Base-by-base conservation (phyloP, 768 basidiomycete species). In the Gymnopilus dilepis region DNA sequence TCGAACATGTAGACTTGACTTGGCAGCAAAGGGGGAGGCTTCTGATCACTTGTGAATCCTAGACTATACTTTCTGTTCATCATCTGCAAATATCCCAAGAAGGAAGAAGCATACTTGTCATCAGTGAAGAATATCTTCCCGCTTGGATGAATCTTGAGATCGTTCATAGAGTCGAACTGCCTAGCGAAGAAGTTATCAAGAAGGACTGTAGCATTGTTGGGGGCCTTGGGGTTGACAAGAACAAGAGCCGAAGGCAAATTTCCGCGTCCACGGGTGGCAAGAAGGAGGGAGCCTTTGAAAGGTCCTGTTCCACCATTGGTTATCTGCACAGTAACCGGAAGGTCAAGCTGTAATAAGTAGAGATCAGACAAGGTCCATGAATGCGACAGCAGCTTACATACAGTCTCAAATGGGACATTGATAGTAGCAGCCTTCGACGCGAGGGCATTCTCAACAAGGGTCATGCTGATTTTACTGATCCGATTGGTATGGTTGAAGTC, bases 81-180 rank as follows among this genome's bases (percentile, higher is more conserved):
- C 13, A 24, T 19, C 13, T 22, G 19, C 12, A 1, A 26, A 24
- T 3, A 30, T 22, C n/a, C 34, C 6, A 21, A 2, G 12, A 19
- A 42, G 5, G 48, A 24, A 4, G 22, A 26, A 48, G 78, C 84
- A 40, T 74, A 91, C 84, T 79, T 76, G n/a, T 79, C 78, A 65
- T 94, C 91, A 0, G 91, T 92, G 74, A 92, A 91, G 1, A 92
- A 67, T 41, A 84, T 83, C 42, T 85, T 85, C 61, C 83, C 56
- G 28, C 61, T 89, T 0, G 89, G 89, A 55, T 91, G 86, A 3
- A 92, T 77, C 66, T 90, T 91, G 59, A 89, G 78, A 63, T 94
- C 91, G 70, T 92, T 91, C 53, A 92, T 72, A 0, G 91, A 91
- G 72, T 90, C 91, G 76, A 92, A 93, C 65, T 92, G 90, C 0